These are phyloP conservation scores for Krasilnikovozyma curviuscula DNA, from an alignment of 768 basidiomycete genomes.

Conservation along the genomic window DNA sequence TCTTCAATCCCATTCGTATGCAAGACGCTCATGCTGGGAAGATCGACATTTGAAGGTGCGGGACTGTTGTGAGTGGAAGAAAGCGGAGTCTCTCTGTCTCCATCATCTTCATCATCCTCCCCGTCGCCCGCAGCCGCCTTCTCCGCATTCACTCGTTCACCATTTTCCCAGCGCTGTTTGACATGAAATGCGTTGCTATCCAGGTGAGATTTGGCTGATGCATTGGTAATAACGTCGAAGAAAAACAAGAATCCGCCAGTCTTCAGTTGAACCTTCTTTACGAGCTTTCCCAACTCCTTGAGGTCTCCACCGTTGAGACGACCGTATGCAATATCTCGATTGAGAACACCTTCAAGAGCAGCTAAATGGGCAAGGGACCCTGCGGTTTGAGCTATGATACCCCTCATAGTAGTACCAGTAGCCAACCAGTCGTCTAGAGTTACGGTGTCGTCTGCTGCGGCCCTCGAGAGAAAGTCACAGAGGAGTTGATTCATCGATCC, in stretches of 20 bases:
- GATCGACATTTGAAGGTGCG: too few species aligned
- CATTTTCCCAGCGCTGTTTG: too few species aligned
- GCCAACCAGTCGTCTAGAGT: conserved; percentile 9
- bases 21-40: too few species aligned
- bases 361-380: neutral
- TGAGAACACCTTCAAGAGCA: neutral
- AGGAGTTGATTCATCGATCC: neutral
- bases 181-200: too few species aligned
- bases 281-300: neutral
- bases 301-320: conserved; percentile 1
- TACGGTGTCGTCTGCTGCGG: neutral
- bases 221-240: too few species aligned
- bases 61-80: too few species aligned
- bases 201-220: too few species aligned
- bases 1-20: too few species aligned
- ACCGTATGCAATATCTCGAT: conserved; percentile 3
- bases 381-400: neutral
- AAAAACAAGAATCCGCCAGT: conserved; percentile 1
- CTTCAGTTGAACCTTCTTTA: neutral
- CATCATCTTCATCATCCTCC: too few species aligned
- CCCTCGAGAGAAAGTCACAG: neutral
- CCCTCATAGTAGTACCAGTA: neutral
- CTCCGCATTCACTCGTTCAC: too few species aligned
- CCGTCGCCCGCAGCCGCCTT: too few species aligned
- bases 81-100: too few species aligned